phyloP scores from a whole-genome alignment of 2,329 filamentous ascomycete species.

The Neonectria magnoliae region DNA sequence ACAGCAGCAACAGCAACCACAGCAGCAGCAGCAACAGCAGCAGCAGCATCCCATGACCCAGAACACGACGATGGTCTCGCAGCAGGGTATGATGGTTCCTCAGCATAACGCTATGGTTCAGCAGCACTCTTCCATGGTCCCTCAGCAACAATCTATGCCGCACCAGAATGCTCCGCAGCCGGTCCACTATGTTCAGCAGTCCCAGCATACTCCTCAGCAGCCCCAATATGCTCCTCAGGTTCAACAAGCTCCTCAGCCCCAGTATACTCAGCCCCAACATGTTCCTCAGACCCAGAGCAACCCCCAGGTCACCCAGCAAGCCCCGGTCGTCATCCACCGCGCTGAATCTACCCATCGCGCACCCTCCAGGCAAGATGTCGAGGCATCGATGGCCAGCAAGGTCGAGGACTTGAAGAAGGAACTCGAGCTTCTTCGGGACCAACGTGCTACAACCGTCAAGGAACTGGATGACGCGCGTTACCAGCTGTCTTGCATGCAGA shows the following conservation, averaged over 20 bases:
- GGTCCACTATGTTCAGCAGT: not conserved
- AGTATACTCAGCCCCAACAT: constrained; percentile 23
- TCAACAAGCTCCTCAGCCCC: constrained; percentile 17
- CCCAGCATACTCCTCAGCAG: constrained; percentile 22
- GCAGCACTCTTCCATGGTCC: too few relatives aligned
- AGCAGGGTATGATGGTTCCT: constrained; percentile 9
- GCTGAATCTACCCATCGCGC: constrained; percentile 17
- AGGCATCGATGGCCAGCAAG: constrained; percentile 33
- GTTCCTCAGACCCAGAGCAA: not conserved
- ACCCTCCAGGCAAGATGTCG: constrained; percentile 35
- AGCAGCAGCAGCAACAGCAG: too few relatives aligned
- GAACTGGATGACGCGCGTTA: constrained; percentile 40
- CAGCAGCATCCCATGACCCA: not conserved
- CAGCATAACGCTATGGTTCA: not conserved
- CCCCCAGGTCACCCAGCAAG: not conserved
- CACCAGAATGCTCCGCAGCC: not conserved
- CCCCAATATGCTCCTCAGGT: not conserved
- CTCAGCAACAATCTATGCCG: too few relatives aligned
- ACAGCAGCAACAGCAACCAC: not conserved
- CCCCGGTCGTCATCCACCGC: not conserved
- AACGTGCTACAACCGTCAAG: constrained; percentile 36
- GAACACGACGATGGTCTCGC: constrained; percentile 25
- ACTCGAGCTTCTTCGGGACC: constrained; percentile 32
- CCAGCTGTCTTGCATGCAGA: constrained; percentile 36
- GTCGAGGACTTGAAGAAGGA: constrained; percentile 38